Conservation (phyloP, 2,329 filamentous ascomycete genomes). For the Magnaporthiopsis rhizophila region DNA sequence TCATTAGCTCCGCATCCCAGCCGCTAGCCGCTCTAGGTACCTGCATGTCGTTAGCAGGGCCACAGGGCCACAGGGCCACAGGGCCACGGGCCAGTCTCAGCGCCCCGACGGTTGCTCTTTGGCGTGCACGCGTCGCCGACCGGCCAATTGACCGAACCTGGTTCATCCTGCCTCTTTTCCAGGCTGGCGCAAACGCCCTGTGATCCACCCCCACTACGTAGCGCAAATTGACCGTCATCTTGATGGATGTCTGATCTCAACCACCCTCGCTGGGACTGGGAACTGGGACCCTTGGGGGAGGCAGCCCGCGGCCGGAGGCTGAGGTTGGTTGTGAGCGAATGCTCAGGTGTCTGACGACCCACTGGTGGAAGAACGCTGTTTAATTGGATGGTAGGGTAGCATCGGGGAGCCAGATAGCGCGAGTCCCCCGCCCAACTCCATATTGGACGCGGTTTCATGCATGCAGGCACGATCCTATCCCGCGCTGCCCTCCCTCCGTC, state of each 20-base stretch:
- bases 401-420: not conserved
- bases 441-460: constrained; percentile 2
- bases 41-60: too few species aligned
- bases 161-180: too few species aligned
- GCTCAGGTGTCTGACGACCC: not conserved
- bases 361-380: not conserved
- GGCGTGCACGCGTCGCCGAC: too few species aligned
- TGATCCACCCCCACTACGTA: not conserved
- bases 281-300: not conserved
- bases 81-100: too few species aligned
- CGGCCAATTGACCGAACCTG: too few species aligned
- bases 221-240: not conserved
- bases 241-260: not conserved
- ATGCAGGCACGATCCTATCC: not conserved
- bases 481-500: not conserved
- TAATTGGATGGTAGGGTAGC: not conserved
- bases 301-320: not conserved
- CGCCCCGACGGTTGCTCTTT: too few species aligned
- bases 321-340: not conserved
- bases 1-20: too few species aligned
- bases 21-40: too few species aligned
- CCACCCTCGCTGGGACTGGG: too few species aligned
- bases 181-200: not conserved
- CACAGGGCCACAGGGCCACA: too few species aligned
- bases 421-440: too few species aligned